Conservation (phyloP, 805 yeast species). For the Lachancea thermotolerans region DNA sequence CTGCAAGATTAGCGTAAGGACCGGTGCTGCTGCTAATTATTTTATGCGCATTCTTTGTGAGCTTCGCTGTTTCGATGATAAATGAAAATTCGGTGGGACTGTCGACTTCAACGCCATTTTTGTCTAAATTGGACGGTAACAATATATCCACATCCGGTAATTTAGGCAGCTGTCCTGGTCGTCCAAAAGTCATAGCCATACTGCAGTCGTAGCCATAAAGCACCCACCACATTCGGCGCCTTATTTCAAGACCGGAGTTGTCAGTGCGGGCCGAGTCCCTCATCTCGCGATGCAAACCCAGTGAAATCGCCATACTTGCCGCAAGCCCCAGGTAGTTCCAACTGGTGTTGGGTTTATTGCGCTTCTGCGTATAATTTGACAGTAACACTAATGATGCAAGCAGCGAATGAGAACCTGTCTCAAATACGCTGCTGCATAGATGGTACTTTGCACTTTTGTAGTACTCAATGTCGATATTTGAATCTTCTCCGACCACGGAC, state of each 20-base stretch:
- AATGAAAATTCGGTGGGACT: conserved; percentile 55
- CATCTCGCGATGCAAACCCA: conserved; percentile 53
- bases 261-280: conserved; percentile 15
- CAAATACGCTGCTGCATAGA: conserved; percentile 44
- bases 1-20: background rate
- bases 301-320: conserved; percentile 57
- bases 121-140: conserved; percentile 46
- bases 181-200: conserved; percentile 56
- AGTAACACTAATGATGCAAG: conserved; percentile 47
- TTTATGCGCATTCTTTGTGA: conserved; percentile 42
- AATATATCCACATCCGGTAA: conserved; percentile 41
- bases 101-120: conserved; percentile 27
- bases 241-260: conserved; percentile 35
- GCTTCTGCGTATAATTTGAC: conserved; percentile 55
- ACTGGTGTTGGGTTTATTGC: conserved; percentile 61
- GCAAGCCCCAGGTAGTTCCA: conserved; percentile 64
- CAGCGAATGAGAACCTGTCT: conserved; percentile 51
- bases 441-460: conserved; percentile 46
- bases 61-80: conserved; percentile 46
- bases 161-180: conserved; percentile 52
- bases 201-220: conserved; percentile 57
- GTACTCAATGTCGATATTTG: conserved; percentile 46
- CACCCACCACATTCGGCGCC: conserved; percentile 66
- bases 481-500: conserved; percentile 50
- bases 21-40: conserved; percentile 30